Evolutionary conservation across 2,329 filamentous ascomycete genomes (phyloP).

Genomic region (Stromatinia cepivora): DNA sequence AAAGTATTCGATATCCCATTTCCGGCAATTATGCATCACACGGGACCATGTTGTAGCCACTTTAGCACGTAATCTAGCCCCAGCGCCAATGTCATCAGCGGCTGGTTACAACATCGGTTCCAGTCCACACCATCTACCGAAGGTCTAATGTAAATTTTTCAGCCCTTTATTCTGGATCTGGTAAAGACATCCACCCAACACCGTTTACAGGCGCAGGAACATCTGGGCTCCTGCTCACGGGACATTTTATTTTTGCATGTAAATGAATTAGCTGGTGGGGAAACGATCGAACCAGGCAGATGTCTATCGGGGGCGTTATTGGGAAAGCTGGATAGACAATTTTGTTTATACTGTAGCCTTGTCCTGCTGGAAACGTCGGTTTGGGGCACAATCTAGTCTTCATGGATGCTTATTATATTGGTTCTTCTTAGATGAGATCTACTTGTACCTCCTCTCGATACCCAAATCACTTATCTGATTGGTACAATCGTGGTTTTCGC

Average conservation of each 20-base stretch:
- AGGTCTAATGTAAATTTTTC: background rate
- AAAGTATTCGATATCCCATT: background rate
- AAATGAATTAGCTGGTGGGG: background rate
- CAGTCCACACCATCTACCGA: constrained; percentile 6
- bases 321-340: constrained; percentile 16
- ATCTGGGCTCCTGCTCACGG: background rate
- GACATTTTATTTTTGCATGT: background rate
- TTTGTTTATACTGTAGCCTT: constrained; percentile 14
- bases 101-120: constrained; percentile 14
- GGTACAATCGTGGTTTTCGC: constrained; percentile 5
- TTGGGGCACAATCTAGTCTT: constrained; percentile 2
- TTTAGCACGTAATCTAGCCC: constrained; percentile 13
- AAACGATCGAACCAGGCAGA: constrained; percentile 14
- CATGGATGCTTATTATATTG: constrained; percentile 8
- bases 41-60: constrained; percentile 1
- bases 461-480: constrained; percentile 5
- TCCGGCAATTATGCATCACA: constrained; percentile 11
- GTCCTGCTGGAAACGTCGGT: constrained; percentile 18
- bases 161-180: constrained; percentile 1
- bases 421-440: background rate
- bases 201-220: constrained; percentile 3
- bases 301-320: constrained; percentile 7
- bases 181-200: background rate
- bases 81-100: constrained; percentile 10
- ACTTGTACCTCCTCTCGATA: background rate